Evolutionary conservation across 768 basidiomycete species (phyloP).

Genomic region (Amanita polypyramis): DNA sequence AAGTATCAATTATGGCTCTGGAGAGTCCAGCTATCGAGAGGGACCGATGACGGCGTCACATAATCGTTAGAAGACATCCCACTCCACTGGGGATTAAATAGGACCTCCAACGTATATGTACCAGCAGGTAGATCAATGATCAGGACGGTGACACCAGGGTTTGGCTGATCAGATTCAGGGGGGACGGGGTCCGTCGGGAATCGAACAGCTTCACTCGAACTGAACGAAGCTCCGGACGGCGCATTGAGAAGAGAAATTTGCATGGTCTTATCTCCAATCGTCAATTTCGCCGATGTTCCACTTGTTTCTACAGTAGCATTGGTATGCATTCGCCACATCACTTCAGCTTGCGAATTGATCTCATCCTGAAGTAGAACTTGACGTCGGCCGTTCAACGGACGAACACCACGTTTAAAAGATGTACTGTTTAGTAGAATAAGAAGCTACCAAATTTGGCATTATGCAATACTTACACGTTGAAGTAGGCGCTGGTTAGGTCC

Average conservation of each 20-base stretch:
- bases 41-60: slow-evolving; percentile 62
- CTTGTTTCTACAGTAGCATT: slow-evolving; percentile 66
- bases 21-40: slow-evolving; percentile 65
- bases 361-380: slow-evolving; percentile 96
- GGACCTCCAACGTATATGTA: slow-evolving; percentile 66
- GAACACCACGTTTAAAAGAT: slow-evolving; percentile 76
- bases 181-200: slow-evolving; percentile 54
- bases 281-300: slow-evolving; percentile 66
- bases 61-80: slow-evolving; percentile 47
- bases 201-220: slow-evolving; percentile 41
- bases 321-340: slow-evolving; percentile 94
- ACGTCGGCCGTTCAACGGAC: slow-evolving; percentile 68
- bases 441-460: slow-evolving; percentile 3
- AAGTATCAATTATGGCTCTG: slow-evolving; percentile 58
- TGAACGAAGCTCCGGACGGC: slow-evolving; percentile 57
- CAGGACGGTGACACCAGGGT: slow-evolving; percentile 74
- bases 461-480: slow-evolving; percentile 43
- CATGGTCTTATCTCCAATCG: slow-evolving; percentile 59
- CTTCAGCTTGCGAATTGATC: slow-evolving; percentile 41
- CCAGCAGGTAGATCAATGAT: slow-evolving; percentile 62
- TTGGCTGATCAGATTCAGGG: slow-evolving; percentile 54
- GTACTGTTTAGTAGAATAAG: slow-evolving; percentile 28
- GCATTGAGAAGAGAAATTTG: slow-evolving; percentile 57
- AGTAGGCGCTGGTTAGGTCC: slow-evolving; percentile 72
- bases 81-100: slow-evolving; percentile 93